phyloP scores from a whole-genome alignment of 441 rosid genomes.

The Pelargonium cotyledonis region DNA sequence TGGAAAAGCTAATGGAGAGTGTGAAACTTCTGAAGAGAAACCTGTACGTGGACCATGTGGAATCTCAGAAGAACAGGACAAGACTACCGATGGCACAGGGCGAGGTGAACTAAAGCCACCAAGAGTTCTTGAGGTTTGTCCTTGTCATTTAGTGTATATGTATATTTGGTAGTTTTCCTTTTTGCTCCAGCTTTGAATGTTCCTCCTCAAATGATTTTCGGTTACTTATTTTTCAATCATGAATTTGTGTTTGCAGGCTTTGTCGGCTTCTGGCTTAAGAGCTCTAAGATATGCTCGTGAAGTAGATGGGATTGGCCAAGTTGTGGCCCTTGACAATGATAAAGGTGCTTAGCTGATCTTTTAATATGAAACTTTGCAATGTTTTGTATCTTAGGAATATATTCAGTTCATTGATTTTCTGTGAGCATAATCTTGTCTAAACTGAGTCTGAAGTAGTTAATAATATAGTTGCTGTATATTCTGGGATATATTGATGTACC shows the following conservation, averaged over 20 bases:
- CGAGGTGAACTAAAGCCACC: constrained; percentile 66
- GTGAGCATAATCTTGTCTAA: too few species aligned
- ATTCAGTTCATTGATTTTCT: too few species aligned
- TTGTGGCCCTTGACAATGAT: constrained; percentile 92
- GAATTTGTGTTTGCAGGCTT: constrained; percentile 40
- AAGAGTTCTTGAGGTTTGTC: constrained; percentile 79
- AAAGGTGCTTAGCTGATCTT: constrained; percentile 39
- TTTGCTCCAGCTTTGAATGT: not conserved
- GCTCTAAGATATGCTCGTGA: constrained; percentile 90
- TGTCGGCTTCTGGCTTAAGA: constrained; percentile 92
- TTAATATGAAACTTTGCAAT: not conserved
- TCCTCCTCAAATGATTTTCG: not conserved
- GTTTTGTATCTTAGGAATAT: not conserved
- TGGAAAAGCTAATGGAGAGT: constrained; percentile 44
- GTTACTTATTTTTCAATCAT: constrained; percentile 16
- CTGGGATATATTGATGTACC: not conserved
- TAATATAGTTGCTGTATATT: too few species aligned
- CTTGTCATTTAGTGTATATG: constrained; percentile 13
- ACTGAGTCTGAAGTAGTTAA: too few species aligned
- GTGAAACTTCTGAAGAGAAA: constrained; percentile 33
- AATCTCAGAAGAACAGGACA: constrained; percentile 37
- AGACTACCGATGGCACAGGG: constrained; percentile 37
- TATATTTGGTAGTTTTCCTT: constrained; percentile 3
- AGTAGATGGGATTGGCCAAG: constrained; percentile 84
- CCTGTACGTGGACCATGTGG: constrained; percentile 35